A percentile compares a stretch with the other conserved stretches of the same genome.
These are phyloP conservation scores for Xanthoconium stramineum DNA, from an alignment of 768 basidiomycete genomes.

Conservation along the genomic window DNA sequence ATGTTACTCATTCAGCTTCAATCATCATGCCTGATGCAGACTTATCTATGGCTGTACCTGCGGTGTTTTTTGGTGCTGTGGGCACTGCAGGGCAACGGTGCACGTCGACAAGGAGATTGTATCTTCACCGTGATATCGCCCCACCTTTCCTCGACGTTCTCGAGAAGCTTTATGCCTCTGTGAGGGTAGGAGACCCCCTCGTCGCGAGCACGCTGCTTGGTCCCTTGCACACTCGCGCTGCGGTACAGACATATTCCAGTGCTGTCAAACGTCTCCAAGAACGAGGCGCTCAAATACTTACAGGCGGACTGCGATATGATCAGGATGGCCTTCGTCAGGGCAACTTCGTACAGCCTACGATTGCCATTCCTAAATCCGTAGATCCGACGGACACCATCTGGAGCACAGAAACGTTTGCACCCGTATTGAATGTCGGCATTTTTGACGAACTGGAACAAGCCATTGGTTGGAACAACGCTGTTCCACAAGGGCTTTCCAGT, in stretches of 20 bases:
- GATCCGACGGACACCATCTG: slow-evolving; percentile 59
- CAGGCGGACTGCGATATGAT: slow-evolving; percentile 61
- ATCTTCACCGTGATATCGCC: slow-evolving; percentile 81
- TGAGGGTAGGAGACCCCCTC: slow-evolving; percentile 86
- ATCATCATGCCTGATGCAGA: slow-evolving; percentile 95
- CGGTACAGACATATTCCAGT: slow-evolving; percentile 60
- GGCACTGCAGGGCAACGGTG: slow-evolving; percentile 78
- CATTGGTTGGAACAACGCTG: slow-evolving; percentile 86
- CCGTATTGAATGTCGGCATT: slow-evolving; percentile 80
- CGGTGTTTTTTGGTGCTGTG: slow-evolving; percentile 92
- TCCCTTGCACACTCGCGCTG: slow-evolving; percentile 74
- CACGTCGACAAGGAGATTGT: slow-evolving; percentile 89
- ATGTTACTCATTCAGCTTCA: slow-evolving; percentile 53
- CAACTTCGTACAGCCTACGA: slow-evolving; percentile 88
- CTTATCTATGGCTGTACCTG: slow-evolving; percentile 81
- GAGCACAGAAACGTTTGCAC: slow-evolving; percentile 83
- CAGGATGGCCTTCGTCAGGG: slow-evolving; percentile 56
- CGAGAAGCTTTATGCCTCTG: slow-evolving; percentile 64
- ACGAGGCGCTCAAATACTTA: slow-evolving; percentile 72
- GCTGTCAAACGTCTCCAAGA: slow-evolving; percentile 60
- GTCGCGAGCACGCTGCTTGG: slow-evolving; percentile 71
- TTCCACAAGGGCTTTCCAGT: slow-evolving; percentile 88
- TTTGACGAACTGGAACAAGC: slow-evolving; percentile 87
- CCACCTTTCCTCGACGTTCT: slow-evolving; percentile 73
- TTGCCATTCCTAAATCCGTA: slow-evolving; percentile 63